Conservation (phyloP, 2,329 filamentous ascomycete species). For the Lanzia echinophila region DNA sequence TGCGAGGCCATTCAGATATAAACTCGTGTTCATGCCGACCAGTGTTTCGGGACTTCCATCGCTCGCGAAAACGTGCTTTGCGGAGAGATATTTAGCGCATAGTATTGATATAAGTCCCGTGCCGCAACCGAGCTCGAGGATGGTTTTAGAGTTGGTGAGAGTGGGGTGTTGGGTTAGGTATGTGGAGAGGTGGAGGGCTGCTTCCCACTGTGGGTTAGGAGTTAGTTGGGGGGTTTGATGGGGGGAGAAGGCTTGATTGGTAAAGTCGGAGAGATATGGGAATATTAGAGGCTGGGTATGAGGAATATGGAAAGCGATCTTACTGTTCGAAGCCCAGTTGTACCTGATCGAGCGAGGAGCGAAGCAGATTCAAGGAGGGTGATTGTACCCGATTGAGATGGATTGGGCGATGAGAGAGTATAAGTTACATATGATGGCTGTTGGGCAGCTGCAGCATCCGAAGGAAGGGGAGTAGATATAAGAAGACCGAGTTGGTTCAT, state of each 20-base stretch:
- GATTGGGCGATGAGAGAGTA: slow-evolving; percentile 13
- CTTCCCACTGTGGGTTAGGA: slow-evolving; percentile 54
- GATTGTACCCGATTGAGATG: slow-evolving; percentile 33
- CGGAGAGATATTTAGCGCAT: slow-evolving; percentile 59
- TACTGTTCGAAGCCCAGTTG: slow-evolving; percentile 64
- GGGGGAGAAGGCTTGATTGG: not conserved
- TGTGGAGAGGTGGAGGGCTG: slow-evolving; percentile 64
- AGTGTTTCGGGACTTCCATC: slow-evolving; percentile 71
- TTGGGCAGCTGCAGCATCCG: slow-evolving; percentile 60
- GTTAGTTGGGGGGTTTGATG: not conserved
- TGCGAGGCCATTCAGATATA: slow-evolving; percentile 61
- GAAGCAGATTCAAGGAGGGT: slow-evolving; percentile 63
- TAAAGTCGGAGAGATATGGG: too few species aligned
- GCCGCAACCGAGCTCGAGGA: slow-evolving; percentile 70
- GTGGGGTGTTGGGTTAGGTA: slow-evolving; percentile 46
- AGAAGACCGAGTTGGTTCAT: slow-evolving; percentile 62
- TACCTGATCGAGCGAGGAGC: slow-evolving; percentile 63
- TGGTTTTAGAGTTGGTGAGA: slow-evolving; percentile 44
- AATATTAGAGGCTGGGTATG: too few species aligned
- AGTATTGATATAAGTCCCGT: slow-evolving; percentile 71
- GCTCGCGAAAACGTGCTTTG: slow-evolving; percentile 57
- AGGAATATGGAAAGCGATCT: not conserved
- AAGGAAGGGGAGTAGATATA: slow-evolving; percentile 55
- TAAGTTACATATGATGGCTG: slow-evolving; percentile 73
- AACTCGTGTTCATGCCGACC: slow-evolving; percentile 57